These are phyloP conservation scores for Cladosporium oxysporum DNA, from an alignment of 2,329 filamentous ascomycete species.

Conservation along the genomic window DNA sequence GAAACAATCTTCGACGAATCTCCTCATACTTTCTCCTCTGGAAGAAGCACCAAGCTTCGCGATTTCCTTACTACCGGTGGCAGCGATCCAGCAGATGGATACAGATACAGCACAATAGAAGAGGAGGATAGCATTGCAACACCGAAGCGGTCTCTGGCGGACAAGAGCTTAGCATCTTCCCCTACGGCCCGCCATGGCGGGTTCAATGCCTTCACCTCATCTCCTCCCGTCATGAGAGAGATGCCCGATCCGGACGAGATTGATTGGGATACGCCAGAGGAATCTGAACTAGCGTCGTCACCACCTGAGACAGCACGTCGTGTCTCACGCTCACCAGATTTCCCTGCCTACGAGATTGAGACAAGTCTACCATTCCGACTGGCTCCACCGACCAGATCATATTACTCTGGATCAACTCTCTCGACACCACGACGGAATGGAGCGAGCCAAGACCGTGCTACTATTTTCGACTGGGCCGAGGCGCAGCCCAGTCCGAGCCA, in stretches of 20 bases:
- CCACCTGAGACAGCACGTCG: slow-evolving; percentile 6
- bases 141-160: slow-evolving; percentile 47
- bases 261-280: slow-evolving; percentile 41
- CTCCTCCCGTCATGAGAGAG: slow-evolving; percentile 47
- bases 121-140: slow-evolving; percentile 53
- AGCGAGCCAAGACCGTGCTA: slow-evolving; percentile 52
- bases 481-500: slow-evolving; percentile 64
- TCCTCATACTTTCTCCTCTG: slow-evolving; percentile 41
- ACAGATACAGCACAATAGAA: slow-evolving; percentile 49
- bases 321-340: slow-evolving; percentile 6
- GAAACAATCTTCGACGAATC: slow-evolving; percentile 83
- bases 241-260: slow-evolving; percentile 40
- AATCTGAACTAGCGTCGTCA: slow-evolving; percentile 27
- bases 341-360: not conserved
- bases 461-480: slow-evolving; percentile 78
- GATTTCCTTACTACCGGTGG: slow-evolving; percentile 52
- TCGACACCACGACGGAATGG: slow-evolving; percentile 42
- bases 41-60: slow-evolving; percentile 43
- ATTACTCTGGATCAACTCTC: slow-evolving; percentile 35
- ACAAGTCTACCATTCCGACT: slow-evolving; percentile 29
- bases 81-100: slow-evolving; percentile 36
- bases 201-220: slow-evolving; percentile 43
- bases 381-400: slow-evolving; percentile 26
- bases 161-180: slow-evolving; percentile 38
- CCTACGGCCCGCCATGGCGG: slow-evolving; percentile 39